A percentile compares a stretch with the other conserved stretches of the same genome.
phyloP scores from a whole-genome alignment of 352 stramenopile species.

The Hyaloperonospora arabidopsidis region DNA sequence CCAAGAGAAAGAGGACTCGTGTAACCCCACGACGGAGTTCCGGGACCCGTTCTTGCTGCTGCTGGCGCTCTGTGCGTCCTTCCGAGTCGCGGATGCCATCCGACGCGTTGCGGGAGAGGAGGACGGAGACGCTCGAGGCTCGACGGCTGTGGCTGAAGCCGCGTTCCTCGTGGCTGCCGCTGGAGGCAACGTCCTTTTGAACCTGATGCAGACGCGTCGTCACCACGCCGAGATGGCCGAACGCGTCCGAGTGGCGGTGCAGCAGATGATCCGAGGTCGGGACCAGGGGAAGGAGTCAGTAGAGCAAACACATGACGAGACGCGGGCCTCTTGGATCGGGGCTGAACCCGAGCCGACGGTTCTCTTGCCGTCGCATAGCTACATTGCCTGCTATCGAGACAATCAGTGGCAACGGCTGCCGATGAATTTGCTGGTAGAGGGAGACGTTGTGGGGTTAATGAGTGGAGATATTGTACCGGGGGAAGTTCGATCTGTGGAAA shows the following conservation, averaged over 20 bases:
- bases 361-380: constrained; percentile 69
- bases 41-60: constrained; percentile 63
- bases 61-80: constrained; percentile 54
- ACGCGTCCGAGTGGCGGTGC: constrained; percentile 56
- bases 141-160: constrained; percentile 40
- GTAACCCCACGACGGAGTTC: constrained; percentile 62
- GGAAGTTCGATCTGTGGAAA: constrained; percentile 36
- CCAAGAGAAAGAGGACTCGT: constrained; percentile 54
- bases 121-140: constrained; percentile 15
- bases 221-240: constrained; percentile 75
- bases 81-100: constrained; percentile 48
- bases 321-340: constrained; percentile 21
- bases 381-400: constrained; percentile 75
- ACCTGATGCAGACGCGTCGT: constrained; percentile 53
- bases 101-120: constrained; percentile 19
- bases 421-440: constrained; percentile 79
- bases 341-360: constrained; percentile 29
- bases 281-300: constrained; percentile 7
- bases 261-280: constrained; percentile 37
- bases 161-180: constrained; percentile 54
- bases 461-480: constrained; percentile 74
- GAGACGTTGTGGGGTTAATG: constrained; percentile 76
- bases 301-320: constrained; percentile 3
- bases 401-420: constrained; percentile 71
- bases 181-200: constrained; percentile 54